Conservation (phyloP, 163 green algal genomes). For the Dunaliella salina region DNA sequence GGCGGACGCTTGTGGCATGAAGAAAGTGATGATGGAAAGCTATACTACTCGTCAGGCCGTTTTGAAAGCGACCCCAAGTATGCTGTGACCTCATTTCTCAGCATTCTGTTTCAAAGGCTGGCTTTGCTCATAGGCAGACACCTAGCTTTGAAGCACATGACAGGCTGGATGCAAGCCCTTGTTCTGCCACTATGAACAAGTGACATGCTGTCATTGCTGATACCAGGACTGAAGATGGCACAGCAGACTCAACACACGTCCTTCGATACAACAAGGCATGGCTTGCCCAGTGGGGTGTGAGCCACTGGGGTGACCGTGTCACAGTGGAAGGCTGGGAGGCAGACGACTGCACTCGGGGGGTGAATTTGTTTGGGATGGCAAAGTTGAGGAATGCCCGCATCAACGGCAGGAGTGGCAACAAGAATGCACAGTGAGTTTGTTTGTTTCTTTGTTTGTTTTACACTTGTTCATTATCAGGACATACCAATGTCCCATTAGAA, state of each 20-base stretch:
- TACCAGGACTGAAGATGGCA: background rate
- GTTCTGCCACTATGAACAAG: background rate
- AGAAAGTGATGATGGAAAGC: slow-evolving; percentile 20
- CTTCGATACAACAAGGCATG: slow-evolving; percentile 40
- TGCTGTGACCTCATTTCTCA: background rate
- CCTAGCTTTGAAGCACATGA: no score
- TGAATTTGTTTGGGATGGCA: slow-evolving; percentile 51
- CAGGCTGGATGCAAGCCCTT: background rate
- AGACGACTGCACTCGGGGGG: slow-evolving; percentile 44
- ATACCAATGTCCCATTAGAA: no score
- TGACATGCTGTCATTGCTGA: background rate
- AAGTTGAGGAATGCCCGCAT: slow-evolving; percentile 24
- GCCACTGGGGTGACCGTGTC: slow-evolving; percentile 42
- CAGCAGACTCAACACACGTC: background rate
- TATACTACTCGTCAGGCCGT: slow-evolving; percentile 52
- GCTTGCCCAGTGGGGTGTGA: slow-evolving; percentile 45
- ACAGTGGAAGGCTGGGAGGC: slow-evolving; percentile 38
- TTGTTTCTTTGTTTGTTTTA: no score
- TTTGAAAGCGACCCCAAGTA: slow-evolving; percentile 43
- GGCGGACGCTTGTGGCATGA: slow-evolving; percentile 48
- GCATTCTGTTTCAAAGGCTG: no score
- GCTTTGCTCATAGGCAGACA: no score
- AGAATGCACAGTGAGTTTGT: slow-evolving; percentile 21
- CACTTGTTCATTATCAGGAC: no score
- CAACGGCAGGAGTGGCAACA: slow-evolving; percentile 19